Base-by-base conservation (phyloP, 2,329 filamentous ascomycete genomes). In the Escovopsis sp. region DNA sequence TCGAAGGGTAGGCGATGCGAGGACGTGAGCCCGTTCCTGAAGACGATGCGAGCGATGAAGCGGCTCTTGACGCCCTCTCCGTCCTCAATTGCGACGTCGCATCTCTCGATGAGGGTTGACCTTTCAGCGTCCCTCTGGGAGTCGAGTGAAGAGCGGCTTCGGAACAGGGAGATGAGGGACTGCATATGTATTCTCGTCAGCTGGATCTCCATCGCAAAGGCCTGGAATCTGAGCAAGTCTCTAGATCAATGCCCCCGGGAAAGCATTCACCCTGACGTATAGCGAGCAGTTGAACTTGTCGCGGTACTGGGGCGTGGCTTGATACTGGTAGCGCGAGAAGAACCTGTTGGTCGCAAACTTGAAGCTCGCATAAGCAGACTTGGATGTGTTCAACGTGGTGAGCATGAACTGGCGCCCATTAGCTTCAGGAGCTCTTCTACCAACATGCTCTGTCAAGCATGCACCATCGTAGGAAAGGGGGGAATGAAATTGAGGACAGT, bases 1-100 rank as follows among this genome's bases (percentile, higher is more conserved):
- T 89, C 84, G 51, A 86, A 89, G 0, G 81, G 81, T 36, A 89
- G 64, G 39, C 77, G 75, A 56, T 87, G 85, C 1, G 81, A 86
- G 38, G 85, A 85, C 23, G 82, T 82, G 50, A 88, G 73, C 6
- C 80, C 81, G 54, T 86, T 85, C 48, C 80, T 74, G 60, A 82
- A 86, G 26, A 81, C 63, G 51, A 88, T 80, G 51, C 80, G 82
- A 38, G 83, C 72, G 41, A 86, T 72, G 52, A 89, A 77, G 5
- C 84, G 75, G 53, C 83, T 88, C 39, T 81, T 78, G 54, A 77
- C 71, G 19, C 77, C 76, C 5, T 76, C 70, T 34, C 80, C 76
- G 48, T 88, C 83, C 52, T 85, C 77, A 15, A 89, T 72, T 32
- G 70, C 72, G 32, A 88, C 76, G 51, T 88, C 81, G 52, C 84